Evolutionary conservation across 768 basidiomycete species (phyloP), one percentile per base, ranked within the genome.

Genomic region (Tulasnella sp.): DNA sequence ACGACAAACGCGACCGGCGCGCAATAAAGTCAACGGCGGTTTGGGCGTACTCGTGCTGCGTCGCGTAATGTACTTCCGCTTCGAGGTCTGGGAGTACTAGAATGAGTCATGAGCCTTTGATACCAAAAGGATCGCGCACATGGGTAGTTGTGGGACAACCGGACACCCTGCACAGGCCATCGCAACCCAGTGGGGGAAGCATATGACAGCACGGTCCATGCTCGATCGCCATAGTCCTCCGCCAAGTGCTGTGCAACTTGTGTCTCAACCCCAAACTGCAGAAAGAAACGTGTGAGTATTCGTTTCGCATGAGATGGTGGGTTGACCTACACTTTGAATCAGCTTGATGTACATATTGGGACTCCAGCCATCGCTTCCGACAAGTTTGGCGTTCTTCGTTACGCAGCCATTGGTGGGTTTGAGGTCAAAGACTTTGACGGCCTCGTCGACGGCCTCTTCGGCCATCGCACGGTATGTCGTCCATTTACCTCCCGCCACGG

Each of bases 401-500:
- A 85, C 77, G 66, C 90, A 92, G 65, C 67, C 77, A 17, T 72
- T 75, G 57, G 69, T 74, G 0, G 71, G 71, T 65, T 78, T 71
- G 55, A 98, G 72, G 27, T 72, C 75, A 72, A 87, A 96, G 37
- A 77, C 77, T 68, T 85, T 77, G 59, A 97, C 75, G 9, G 94
- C 93, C 59, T 76, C 74, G 69, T 97, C 86, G 42, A 97, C 84
- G 0, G 91, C 86, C 73, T 98, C 94, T 72, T 91, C 77, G 21
- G 94, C 91, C 94, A 98, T 96, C 31, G 82, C 83, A 48, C 87
- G 75, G 72, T 97, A 99, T 46, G 94, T 97, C 59, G 94, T 99
- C 94, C 94, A 99, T 70, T 99, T 99, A 4, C 94, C 94, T 15
- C 94, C 94, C 2, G 89, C 91, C 64, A 97, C 91, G 27, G 93